These are phyloP conservation scores for Podospora pseudopauciseta DNA, from an alignment of 495 filamentous ascomycete genomes.

Conservation along the genomic window DNA sequence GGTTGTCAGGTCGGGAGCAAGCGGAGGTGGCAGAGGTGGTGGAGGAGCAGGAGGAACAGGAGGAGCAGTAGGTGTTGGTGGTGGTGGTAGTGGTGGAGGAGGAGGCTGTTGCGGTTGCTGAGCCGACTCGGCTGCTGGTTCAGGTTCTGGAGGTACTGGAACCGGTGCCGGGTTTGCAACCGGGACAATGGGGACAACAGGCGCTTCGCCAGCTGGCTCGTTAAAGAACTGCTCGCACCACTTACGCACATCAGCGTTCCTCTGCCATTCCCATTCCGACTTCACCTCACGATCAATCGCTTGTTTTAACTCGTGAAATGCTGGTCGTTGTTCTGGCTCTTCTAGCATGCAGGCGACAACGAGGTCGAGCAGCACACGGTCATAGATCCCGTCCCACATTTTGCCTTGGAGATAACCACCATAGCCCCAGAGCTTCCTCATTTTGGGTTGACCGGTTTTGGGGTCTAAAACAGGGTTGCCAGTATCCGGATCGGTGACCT, in stretches of 20 bases:
- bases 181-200: not conserved
- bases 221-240: not conserved
- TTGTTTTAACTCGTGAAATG: not conserved
- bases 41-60: no score
- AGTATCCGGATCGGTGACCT: not conserved
- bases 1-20: no score
- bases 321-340: not conserved
- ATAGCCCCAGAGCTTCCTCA: not conserved
- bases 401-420: not conserved
- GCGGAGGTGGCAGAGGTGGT: no score
- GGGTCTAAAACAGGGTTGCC: not conserved
- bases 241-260: not conserved
- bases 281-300: not conserved
- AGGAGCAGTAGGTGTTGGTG: not conserved
- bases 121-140: no score
- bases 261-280: not conserved
- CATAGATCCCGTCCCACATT: not conserved
- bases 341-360: not conserved
- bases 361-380: not conserved
- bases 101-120: not conserved
- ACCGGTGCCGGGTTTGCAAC: not conserved
- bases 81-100: not conserved
- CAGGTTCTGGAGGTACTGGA: not conserved
- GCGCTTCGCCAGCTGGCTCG: not conserved
- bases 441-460: not conserved